Percentiles rank a stretch among this genome's conserved stretches.
These are phyloP conservation scores for Andrographis paniculata DNA, from an alignment of 305 asterid genomes.

Conservation along the genomic window DNA sequence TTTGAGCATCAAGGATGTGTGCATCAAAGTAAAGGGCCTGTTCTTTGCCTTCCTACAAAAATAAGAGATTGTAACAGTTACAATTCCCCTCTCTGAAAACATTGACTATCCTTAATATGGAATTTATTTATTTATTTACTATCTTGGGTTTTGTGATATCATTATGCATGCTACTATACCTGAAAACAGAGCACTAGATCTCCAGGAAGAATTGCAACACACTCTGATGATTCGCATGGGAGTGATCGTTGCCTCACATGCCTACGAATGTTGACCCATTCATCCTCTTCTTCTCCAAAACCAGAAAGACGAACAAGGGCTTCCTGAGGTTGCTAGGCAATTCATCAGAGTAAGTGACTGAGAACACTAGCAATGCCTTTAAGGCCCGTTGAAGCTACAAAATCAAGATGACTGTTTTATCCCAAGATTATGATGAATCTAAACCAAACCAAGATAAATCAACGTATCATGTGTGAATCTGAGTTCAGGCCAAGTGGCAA, in stretches of 20 bases:
- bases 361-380: too few relatives aligned
- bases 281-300: constrained; percentile 92
- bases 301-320: constrained; percentile 92
- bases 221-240: constrained; percentile 91
- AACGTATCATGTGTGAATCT: background rate
- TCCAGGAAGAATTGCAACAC: constrained; percentile 74
- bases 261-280: constrained; percentile 79
- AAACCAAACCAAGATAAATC: background rate
- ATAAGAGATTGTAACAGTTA: constrained; percentile 18
- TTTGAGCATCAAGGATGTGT: constrained; percentile 87
- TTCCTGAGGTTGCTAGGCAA: constrained; percentile 43
- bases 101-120: too few relatives aligned
- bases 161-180: too few relatives aligned
- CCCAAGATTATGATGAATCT: background rate
- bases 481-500: background rate
- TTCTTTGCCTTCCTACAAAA: constrained; percentile 87
- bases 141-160: too few relatives aligned
- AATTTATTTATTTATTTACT: too few relatives aligned
- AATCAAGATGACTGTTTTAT: too few relatives aligned
- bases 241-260: constrained; percentile 86
- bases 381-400: too few relatives aligned
- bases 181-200: constrained; percentile 92
- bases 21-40: constrained; percentile 96
- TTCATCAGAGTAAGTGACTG: constrained; percentile 2
- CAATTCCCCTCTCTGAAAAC: background rate